These are phyloP conservation scores for Pterula multifida DNA, from an alignment of 1,284 basidiomycete genomes.

Conservation along the genomic window DNA sequence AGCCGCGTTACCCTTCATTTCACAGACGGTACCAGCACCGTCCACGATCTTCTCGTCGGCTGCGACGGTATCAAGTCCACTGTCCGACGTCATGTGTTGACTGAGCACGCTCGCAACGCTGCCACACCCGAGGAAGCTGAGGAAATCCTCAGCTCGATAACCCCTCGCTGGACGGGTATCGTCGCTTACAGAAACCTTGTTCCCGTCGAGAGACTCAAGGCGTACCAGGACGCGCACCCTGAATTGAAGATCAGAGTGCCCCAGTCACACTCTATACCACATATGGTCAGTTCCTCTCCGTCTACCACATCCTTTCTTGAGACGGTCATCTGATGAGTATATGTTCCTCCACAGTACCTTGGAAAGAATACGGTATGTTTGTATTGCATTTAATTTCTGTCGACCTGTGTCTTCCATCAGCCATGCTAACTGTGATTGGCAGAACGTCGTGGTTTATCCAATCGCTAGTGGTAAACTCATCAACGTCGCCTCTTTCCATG, in stretches of 20 bases:
- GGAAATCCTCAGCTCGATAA: constrained; percentile 19
- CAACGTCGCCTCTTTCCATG: constrained; percentile 18
- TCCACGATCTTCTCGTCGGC: constrained; percentile 39
- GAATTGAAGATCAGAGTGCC: neutral
- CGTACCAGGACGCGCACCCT: neutral
- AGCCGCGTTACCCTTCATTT: constrained; percentile 30
- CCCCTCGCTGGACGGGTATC: constrained; percentile 25
- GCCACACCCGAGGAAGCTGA: constrained; percentile 19
- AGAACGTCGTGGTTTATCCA: constrained; percentile 23
- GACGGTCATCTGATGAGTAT: neutral
- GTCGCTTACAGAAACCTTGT: constrained; percentile 25
- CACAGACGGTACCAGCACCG: constrained; percentile 30
- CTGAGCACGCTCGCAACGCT: constrained; percentile 17
- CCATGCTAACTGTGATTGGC: constrained; percentile 25
- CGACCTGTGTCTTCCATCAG: too few species aligned
- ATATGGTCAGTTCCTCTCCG: constrained; percentile 1
- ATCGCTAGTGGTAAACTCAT: constrained; percentile 17
- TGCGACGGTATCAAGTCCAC: constrained; percentile 21
- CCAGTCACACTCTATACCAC: neutral
- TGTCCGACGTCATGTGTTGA: constrained; percentile 20
- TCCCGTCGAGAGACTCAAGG: constrained; percentile 19
- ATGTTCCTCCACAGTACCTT: constrained; percentile 21
- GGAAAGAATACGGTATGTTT: constrained; percentile 28
- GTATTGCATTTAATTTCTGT: constrained; percentile 4
- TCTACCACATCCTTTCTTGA: neutral